Evolutionary conservation across 2,329 filamentous ascomycete species (phyloP).

Genomic region (Ceratocystis huliohia): DNA sequence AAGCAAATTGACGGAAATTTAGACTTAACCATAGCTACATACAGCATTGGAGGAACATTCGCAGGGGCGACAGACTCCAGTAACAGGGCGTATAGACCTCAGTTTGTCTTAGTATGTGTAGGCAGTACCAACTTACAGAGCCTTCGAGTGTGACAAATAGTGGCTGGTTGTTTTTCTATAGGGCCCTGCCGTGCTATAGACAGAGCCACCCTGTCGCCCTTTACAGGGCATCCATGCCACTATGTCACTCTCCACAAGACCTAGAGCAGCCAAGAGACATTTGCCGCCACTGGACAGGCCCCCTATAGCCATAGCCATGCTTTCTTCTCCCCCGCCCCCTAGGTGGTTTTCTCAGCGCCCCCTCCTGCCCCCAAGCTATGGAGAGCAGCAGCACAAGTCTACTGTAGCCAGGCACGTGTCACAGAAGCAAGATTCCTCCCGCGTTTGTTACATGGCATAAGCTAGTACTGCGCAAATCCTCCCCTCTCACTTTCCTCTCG

Average conservation of each 20-base stretch:
- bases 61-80: too few relatives aligned
- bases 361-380: too few relatives aligned
- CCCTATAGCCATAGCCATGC: background rate
- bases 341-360: too few relatives aligned
- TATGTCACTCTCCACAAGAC: background rate
- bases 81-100: too few relatives aligned
- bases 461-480: background rate
- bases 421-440: slow-evolving; percentile 10
- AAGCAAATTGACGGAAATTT: background rate
- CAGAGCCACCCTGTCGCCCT: background rate
- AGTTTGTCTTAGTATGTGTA: background rate
- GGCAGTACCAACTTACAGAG: background rate
- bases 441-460: slow-evolving; percentile 7
- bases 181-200: background rate
- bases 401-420: background rate
- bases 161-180: background rate
- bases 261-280: background rate
- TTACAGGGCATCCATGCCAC: background rate
- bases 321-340: background rate
- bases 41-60: too few relatives aligned
- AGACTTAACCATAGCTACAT: background rate
- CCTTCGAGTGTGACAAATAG: too few relatives aligned
- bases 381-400: too few relatives aligned
- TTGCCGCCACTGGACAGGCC: background rate
- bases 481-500: background rate